Percentiles rank a stretch among this genome's conserved stretches.
phyloP scores from a whole-genome alignment of 1,139 yeast species.

The Blastobotrys ciferrii region DNA sequence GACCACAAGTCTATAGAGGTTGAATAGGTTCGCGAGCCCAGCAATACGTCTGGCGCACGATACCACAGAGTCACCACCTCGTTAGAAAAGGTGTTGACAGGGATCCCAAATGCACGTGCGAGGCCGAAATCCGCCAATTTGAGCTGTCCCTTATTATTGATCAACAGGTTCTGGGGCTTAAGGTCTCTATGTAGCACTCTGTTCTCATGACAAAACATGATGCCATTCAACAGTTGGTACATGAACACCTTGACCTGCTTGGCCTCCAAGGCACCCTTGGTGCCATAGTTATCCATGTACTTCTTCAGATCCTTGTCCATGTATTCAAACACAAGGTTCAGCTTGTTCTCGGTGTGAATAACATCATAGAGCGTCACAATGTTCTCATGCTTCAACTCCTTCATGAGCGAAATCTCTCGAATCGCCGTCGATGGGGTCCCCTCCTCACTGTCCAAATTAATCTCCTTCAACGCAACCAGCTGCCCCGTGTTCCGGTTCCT shows the following conservation, averaged over 20 bases:
- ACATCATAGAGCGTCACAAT: slow-evolving; percentile 92
- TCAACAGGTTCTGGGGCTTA: slow-evolving; percentile 90
- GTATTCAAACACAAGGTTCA: slow-evolving; percentile 87
- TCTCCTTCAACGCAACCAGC: slow-evolving; percentile 90
- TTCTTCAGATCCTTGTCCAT: slow-evolving; percentile 93
- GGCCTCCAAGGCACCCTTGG: slow-evolving; percentile 75
- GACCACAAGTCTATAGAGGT: slow-evolving; percentile 99
- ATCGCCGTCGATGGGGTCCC: slow-evolving; percentile 99
- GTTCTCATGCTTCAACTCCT: slow-evolving; percentile 91
- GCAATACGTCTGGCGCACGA: slow-evolving; percentile 94
- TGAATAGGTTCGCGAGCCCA: slow-evolving; percentile 92
- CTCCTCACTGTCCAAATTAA: slow-evolving; percentile 91
- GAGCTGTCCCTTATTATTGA: slow-evolving; percentile 83
- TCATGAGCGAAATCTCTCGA: slow-evolving; percentile 93
- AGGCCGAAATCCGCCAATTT: slow-evolving; percentile 97
- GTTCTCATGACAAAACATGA: slow-evolving; percentile 92
- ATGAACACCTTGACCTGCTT: slow-evolving; percentile 83
- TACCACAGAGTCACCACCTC: slow-evolving; percentile 99
- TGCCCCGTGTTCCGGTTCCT: slow-evolving; percentile 90
- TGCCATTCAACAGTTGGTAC: slow-evolving; percentile 88
- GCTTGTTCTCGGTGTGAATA: slow-evolving; percentile 92
- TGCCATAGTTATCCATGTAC: slow-evolving; percentile 88
- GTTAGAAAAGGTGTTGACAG: slow-evolving; percentile 93
- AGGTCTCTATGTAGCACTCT: slow-evolving; percentile 92
- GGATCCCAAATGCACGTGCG: slow-evolving; percentile 97